Evolutionary conservation across 2,329 filamentous ascomycete genomes (phyloP).

Genomic region (Pseudogymnoascus sp.): DNA sequence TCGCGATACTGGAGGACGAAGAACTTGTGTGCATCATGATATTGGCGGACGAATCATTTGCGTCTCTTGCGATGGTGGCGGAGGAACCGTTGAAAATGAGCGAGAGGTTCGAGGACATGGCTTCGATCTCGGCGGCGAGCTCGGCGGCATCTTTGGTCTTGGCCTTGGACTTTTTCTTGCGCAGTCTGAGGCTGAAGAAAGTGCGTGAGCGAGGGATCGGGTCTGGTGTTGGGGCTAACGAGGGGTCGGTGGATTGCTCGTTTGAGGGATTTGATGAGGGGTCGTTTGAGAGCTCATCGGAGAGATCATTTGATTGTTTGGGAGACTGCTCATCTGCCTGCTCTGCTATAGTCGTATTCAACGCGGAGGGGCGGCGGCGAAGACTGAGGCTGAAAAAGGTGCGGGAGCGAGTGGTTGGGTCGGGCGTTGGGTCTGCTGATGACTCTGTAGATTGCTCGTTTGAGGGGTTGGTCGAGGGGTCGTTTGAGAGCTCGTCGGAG

Average conservation of each 20-base stretch:
- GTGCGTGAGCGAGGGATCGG: neutral
- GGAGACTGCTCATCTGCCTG: conserved; percentile 16
- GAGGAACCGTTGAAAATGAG: neutral
- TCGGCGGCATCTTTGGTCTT: neutral
- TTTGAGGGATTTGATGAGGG: no score
- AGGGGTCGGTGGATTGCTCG: neutral
- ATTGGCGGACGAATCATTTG: no score
- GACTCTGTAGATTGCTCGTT: neutral
- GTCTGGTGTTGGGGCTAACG: accelerated
- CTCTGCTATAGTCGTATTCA: no score
- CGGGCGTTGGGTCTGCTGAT: accelerated
- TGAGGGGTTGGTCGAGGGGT: no score
- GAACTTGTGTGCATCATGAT: no score
- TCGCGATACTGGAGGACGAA: no score
- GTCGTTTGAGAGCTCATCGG: neutral
- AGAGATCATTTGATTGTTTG: neutral
- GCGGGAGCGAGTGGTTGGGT: neutral
- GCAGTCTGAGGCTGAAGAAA: neutral
- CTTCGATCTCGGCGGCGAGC: neutral
- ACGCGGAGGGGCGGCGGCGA: no score
- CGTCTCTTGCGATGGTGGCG: neutral
- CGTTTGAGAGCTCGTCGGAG: neutral
- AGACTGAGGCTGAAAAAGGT: neutral
- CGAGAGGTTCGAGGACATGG: neutral
- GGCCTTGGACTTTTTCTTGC: neutral